These are phyloP conservation scores for Tuber melanosporum DNA, from an alignment of 495 filamentous ascomycete species.

Conservation along the genomic window DNA sequence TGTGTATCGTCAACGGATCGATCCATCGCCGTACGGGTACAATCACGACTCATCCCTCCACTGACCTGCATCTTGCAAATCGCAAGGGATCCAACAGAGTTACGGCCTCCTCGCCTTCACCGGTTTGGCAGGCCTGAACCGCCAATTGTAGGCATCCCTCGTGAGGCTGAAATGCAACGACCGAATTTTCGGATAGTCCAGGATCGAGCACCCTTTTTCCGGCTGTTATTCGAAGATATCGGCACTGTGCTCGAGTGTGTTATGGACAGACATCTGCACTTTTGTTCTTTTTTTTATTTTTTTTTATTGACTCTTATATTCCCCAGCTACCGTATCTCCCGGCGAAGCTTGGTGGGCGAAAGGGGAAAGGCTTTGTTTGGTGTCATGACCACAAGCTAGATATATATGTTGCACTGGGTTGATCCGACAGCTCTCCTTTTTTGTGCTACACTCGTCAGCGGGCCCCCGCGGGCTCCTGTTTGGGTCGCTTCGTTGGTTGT, in stretches of 20 bases:
- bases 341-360: background rate
- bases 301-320: background rate
- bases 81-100: background rate
- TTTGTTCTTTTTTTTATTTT: background rate
- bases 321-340: background rate
- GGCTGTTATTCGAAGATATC: background rate
- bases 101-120: background rate
- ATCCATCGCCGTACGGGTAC: background rate
- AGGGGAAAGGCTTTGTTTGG: background rate
- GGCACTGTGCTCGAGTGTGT: background rate
- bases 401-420: background rate
- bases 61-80: background rate
- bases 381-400: background rate
- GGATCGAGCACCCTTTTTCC: background rate
- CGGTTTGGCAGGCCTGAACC: background rate
- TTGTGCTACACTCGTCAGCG: background rate
- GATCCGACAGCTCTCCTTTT: background rate
- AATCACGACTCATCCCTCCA: background rate
- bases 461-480: background rate
- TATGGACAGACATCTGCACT: background rate
- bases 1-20: background rate
- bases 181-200: background rate
- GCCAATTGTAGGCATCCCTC: background rate
- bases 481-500: conserved; percentile 1
- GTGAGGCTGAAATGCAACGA: background rate